Evolutionary conservation across 1,284 basidiomycete species (phyloP).

Genomic region (Baeospora myosura): DNA sequence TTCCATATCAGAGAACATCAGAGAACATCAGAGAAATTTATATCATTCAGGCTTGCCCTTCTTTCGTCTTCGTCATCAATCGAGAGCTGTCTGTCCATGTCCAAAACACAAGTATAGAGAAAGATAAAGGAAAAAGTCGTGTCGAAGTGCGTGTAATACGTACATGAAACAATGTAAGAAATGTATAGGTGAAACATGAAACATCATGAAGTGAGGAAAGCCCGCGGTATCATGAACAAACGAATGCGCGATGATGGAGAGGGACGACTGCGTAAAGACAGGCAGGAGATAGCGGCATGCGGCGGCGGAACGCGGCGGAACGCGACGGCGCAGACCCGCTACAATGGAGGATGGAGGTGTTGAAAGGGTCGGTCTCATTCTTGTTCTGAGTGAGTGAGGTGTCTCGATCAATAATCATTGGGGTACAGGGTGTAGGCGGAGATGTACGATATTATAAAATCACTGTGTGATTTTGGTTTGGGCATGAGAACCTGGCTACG

Average conservation of each 20-base stretch:
- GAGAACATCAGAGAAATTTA: neutral
- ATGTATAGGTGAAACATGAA: neutral
- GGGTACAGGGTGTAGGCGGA: neutral
- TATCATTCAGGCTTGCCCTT: conserved; percentile 1
- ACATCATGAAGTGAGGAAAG: neutral
- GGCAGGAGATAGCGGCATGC: too few relatives aligned
- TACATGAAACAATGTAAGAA: too few relatives aligned
- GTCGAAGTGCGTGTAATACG: too few relatives aligned
- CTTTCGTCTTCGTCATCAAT: neutral
- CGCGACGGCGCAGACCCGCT: too few relatives aligned
- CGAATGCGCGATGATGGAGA: neutral
- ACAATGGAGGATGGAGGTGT: too few relatives aligned
- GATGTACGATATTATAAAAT: neutral
- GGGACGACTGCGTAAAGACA: neutral
- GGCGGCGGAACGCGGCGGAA: too few relatives aligned
- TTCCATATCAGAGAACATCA: neutral
- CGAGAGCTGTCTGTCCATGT: neutral
- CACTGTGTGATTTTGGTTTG: neutral
- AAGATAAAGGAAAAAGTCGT: too few relatives aligned
- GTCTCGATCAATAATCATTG: neutral
- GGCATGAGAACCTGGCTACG: neutral
- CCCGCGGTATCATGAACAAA: neutral
- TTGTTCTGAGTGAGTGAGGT: neutral
- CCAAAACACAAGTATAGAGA: neutral
- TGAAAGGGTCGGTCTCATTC: neutral